Percentiles rank a stretch among this genome's conserved stretches.
phyloP scores from a whole-genome alignment of 1,284 basidiomycete genomes.

The Inonotus obliquus region DNA sequence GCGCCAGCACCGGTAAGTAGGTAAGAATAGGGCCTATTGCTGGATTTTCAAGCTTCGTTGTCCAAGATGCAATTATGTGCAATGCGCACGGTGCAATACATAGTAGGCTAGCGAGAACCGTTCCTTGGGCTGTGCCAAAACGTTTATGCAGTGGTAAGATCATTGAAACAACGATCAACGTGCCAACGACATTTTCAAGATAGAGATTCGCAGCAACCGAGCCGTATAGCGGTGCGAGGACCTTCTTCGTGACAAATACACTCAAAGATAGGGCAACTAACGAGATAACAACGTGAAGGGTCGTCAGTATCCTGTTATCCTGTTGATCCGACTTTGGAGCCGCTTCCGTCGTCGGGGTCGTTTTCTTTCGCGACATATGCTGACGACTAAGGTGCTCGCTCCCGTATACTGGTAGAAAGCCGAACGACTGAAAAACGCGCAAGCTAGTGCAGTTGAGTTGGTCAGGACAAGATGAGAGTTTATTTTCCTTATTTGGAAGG shows the following conservation, averaged over 20 bases:
- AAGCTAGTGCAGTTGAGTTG: not conserved
- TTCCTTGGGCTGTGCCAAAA: not conserved
- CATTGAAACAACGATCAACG: conserved; percentile 1
- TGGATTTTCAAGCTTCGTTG: conserved; percentile 10
- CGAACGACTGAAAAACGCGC: too few relatives aligned
- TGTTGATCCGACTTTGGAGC: not conserved
- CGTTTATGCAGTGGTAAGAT: not conserved
- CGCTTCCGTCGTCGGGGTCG: not conserved
- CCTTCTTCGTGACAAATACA: conserved; percentile 2
- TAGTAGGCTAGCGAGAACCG: not conserved
- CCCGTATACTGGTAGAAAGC: not conserved
- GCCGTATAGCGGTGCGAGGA: conserved; percentile 11
- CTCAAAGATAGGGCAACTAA: conserved; percentile 8
- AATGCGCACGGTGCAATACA: conserved; percentile 6
- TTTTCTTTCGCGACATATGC: conserved; percentile 7
- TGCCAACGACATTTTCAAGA: conserved; percentile 2
- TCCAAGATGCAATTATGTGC: not conserved
- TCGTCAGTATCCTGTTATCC: not conserved
- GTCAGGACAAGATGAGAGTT: not conserved
- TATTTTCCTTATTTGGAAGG: not conserved
- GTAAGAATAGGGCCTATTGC: conserved; percentile 7
- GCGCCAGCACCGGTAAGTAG: conserved; percentile 6
- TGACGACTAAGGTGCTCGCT: not conserved
- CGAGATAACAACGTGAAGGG: not conserved
- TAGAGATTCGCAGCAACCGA: conserved; percentile 15